Conservation (phyloP, 805 yeast genomes). For the Metschnikowia baotianmanensis region DNA sequence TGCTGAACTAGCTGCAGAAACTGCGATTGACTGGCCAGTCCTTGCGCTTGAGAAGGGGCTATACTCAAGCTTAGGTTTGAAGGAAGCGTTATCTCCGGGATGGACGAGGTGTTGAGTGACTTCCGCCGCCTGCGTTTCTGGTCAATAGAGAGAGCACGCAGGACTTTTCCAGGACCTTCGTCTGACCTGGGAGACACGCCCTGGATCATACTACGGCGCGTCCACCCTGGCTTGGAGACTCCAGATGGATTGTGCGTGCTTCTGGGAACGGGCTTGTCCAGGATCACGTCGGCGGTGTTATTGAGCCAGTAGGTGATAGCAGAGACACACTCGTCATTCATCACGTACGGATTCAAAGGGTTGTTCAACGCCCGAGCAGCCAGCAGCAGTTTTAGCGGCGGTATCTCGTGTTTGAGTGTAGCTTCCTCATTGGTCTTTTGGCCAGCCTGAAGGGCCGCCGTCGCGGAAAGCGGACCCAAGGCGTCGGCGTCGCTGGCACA, state of each 20-base stretch:
- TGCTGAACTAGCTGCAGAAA: constrained; percentile 3
- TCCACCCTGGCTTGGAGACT: constrained; percentile 23
- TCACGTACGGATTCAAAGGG: constrained; percentile 19
- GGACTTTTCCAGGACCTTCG: constrained; percentile 3
- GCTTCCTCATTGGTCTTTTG: not conserved
- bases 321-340: constrained; percentile 41
- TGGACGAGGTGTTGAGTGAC: constrained; percentile 11
- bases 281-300: constrained; percentile 16
- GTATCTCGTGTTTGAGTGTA: not conserved
- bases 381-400: not conserved
- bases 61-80: not conserved
- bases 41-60: not conserved
- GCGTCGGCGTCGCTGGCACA: not conserved
- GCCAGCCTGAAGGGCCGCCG: not conserved
- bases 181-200: constrained; percentile 9
- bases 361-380: constrained; percentile 8
- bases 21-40: constrained; percentile 3
- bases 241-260: constrained; percentile 31
- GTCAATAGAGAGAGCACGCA: constrained; percentile 4
- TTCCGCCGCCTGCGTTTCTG: constrained; percentile 17
- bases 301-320: constrained; percentile 38
- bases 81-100: constrained; percentile 4
- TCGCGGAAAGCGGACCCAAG: not conserved
- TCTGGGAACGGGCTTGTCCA: constrained; percentile 17
- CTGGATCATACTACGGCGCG: constrained; percentile 17